A percentile compares a stretch with the other conserved stretches of the same genome.
These are phyloP conservation scores for Sophora flavescens DNA, from an alignment of 306 rosid species.

Conservation along the genomic window DNA sequence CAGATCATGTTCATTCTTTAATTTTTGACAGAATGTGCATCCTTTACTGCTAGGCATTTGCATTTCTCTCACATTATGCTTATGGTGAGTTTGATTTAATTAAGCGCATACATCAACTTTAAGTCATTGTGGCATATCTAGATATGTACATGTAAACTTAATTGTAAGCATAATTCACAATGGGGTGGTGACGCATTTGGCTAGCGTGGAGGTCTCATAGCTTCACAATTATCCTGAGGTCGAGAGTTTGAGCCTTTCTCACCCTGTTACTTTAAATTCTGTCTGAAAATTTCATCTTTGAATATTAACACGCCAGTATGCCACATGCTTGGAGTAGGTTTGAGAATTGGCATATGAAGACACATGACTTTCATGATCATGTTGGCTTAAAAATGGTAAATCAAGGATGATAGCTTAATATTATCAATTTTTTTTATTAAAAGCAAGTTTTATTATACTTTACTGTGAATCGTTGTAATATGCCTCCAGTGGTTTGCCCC, in stretches of 20 bases:
- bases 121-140: not conserved
- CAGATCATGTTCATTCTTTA: too few species aligned
- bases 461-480: too few species aligned
- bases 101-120: not conserved
- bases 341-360: too few species aligned
- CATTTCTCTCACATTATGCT: not conserved
- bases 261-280: too few species aligned
- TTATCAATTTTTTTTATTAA: too few species aligned
- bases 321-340: not conserved
- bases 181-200: constrained; percentile 68
- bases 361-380: not conserved
- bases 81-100: not conserved
- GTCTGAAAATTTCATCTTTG: too few species aligned
- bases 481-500: too few species aligned
- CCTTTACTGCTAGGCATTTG: not conserved
- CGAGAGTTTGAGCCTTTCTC: constrained; percentile 62
- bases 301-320: not conserved
- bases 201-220: constrained; percentile 64
- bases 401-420: too few species aligned
- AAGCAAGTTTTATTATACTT: too few species aligned
- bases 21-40: not conserved
- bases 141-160: too few species aligned
- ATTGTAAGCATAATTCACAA: not conserved
- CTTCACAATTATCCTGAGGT: constrained; percentile 53
- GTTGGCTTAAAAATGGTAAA: too few species aligned